Conservation (phyloP, 139 green algal species). For the Nannochloris sp. region DNA sequence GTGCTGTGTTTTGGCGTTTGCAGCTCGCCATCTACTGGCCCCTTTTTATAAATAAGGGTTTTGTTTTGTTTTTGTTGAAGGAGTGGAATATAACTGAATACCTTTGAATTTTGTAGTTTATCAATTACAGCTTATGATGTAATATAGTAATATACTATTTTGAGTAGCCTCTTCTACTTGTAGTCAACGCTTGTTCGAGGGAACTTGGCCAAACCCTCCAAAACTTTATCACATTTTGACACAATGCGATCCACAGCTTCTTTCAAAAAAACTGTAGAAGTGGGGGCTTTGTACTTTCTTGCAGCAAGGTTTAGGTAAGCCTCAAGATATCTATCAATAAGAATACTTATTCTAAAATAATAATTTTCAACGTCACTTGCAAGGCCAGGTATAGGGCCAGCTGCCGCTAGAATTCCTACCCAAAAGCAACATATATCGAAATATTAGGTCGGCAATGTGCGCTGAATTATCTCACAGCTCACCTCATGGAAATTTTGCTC, state of each 20-base stretch:
- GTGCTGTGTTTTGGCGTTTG: constrained; percentile 61
- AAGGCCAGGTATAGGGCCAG: too few species aligned
- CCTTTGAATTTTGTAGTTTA: too few species aligned
- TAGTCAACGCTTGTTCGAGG: neutral
- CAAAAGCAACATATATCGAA: too few species aligned
- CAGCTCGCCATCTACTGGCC: constrained; percentile 39
- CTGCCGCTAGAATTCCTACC: too few species aligned
- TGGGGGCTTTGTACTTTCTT: neutral
- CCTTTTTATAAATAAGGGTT: constrained; percentile 62
- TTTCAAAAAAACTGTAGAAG: neutral
- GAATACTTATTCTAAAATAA: too few species aligned
- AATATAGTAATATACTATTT: too few species aligned
- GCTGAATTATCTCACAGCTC: too few species aligned
- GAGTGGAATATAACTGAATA: too few species aligned
- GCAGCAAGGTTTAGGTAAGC: neutral
- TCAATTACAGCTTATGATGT: too few species aligned
- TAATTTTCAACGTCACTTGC: too few species aligned
- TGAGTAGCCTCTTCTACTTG: neutral
- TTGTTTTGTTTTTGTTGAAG: neutral
- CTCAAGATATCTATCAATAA: neutral
- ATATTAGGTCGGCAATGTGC: too few species aligned
- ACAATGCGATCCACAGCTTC: constrained; percentile 63
- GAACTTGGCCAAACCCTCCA: constrained; percentile 44
- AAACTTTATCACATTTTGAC: constrained; percentile 67
- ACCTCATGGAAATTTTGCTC: too few species aligned